Conservation (phyloP, 2,329 filamentous ascomycete species). For the Phialophora expanda region DNA sequence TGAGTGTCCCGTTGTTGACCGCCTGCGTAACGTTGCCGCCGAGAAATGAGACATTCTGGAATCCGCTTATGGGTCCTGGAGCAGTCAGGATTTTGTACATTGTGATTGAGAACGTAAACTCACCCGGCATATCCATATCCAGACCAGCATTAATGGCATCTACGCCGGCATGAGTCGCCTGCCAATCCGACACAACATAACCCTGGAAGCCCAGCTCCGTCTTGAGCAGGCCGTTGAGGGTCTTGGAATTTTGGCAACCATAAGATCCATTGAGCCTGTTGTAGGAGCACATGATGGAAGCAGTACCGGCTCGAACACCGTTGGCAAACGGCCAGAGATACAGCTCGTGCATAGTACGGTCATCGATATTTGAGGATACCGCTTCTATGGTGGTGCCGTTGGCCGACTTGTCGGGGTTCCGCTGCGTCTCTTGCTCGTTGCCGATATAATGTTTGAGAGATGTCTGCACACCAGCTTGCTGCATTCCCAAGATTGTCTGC, state of each 20-base stretch:
- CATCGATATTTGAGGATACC: constrained; percentile 66
- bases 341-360: constrained; percentile 75
- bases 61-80: constrained; percentile 36
- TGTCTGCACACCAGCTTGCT: constrained; percentile 52
- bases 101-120: not conserved
- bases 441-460: constrained; percentile 57
- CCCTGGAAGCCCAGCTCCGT: constrained; percentile 59
- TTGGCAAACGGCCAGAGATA: constrained; percentile 82
- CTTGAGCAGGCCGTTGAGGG: constrained; percentile 56
- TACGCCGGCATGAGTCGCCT: constrained; percentile 52
- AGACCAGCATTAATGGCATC: constrained; percentile 51
- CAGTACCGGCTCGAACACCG: constrained; percentile 69
- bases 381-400: constrained; percentile 54
- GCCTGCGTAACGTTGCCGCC: constrained; percentile 46
- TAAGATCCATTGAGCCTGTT: constrained; percentile 56
- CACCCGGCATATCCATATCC: constrained; percentile 54
- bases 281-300: constrained; percentile 56
- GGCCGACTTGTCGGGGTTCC: constrained; percentile 51
- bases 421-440: constrained; percentile 68
- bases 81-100: not conserved
- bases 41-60: constrained; percentile 42
- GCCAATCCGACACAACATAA: constrained; percentile 54
- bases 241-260: constrained; percentile 55
- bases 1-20: constrained; percentile 49
- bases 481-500: constrained; percentile 53